Percentiles rank a stretch among this genome's conserved stretches.
Conservation (phyloP, 805 yeast genomes). For the Suhomyces vadensis region DNA sequence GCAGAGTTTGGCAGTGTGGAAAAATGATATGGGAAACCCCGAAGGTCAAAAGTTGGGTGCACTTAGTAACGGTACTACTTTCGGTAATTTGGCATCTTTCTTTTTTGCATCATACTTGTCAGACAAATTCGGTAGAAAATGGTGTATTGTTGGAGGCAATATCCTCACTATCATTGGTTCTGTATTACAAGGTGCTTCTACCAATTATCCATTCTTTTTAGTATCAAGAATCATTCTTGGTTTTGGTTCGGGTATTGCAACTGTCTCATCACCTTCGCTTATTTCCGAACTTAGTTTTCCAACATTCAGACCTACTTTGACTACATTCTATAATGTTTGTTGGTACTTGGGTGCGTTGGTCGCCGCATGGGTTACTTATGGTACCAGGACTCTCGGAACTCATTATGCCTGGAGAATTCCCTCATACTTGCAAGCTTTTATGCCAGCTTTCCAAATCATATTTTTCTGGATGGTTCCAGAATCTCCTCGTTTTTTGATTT, state of each 20-base stretch:
- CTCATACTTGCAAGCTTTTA: slow-evolving; percentile 48
- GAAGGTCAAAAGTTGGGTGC: slow-evolving; percentile 23
- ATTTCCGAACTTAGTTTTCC: slow-evolving; percentile 55
- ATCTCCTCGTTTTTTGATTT: slow-evolving; percentile 32
- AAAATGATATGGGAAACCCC: slow-evolving; percentile 30
- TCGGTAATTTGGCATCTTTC: slow-evolving; percentile 40
- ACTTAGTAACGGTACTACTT: slow-evolving; percentile 22
- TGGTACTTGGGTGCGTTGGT: slow-evolving; percentile 58
- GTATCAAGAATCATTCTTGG: slow-evolving; percentile 51
- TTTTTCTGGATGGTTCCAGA: slow-evolving; percentile 44
- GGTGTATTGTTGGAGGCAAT: slow-evolving; percentile 25
- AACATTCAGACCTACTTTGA: slow-evolving; percentile 23
- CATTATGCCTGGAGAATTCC: slow-evolving; percentile 58
- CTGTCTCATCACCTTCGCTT: slow-evolving; percentile 48
- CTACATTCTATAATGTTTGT: slow-evolving; percentile 48
- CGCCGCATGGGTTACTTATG: slow-evolving; percentile 54
- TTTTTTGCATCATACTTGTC: slow-evolving; percentile 27
- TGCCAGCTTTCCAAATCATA: slow-evolving; percentile 44
- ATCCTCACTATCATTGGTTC: slow-evolving; percentile 32
- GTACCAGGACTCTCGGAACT: slow-evolving; percentile 33
- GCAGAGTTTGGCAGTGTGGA: slow-evolving; percentile 47
- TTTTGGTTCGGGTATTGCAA: slow-evolving; percentile 43
- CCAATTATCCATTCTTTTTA: slow-evolving; percentile 39
- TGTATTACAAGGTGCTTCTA: slow-evolving; percentile 38
- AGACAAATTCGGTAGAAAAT: slow-evolving; percentile 46